Conservation (phyloP, 805 yeast genomes). For the Nakazawaea sp. region DNA sequence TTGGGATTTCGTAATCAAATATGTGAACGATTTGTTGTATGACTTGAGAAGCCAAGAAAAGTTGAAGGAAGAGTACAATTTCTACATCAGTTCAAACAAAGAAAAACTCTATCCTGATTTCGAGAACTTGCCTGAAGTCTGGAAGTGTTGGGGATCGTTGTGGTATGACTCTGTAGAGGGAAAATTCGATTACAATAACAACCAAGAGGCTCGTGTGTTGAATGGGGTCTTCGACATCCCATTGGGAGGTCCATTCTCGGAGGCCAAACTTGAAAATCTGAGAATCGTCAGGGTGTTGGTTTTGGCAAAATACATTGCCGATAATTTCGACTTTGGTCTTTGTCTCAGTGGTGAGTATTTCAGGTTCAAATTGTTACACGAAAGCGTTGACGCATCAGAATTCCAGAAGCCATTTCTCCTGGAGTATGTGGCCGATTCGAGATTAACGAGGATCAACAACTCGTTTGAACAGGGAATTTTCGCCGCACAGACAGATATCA, state of each 20-base stretch:
- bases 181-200: conserved; percentile 45
- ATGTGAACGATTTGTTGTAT: conserved; percentile 51
- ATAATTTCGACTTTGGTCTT: conserved; percentile 36
- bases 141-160: conserved; percentile 81
- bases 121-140: conserved; percentile 66
- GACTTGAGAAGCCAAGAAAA: conserved; percentile 22
- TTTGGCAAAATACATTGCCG: conserved; percentile 30
- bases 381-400: background rate
- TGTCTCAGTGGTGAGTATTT: conserved; percentile 39
- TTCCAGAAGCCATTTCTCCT: background rate
- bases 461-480: conserved; percentile 19
- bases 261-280: conserved; percentile 38
- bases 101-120: conserved; percentile 13
- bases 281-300: conserved; percentile 45
- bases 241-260: conserved; percentile 49
- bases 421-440: conserved; percentile 25
- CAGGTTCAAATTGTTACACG: conserved; percentile 24
- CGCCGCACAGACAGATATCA: background rate
- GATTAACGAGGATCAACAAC: conserved; percentile 31
- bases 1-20: conserved; percentile 58
- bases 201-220: conserved; percentile 49
- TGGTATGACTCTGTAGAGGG: conserved; percentile 62
- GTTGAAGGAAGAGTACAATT: conserved; percentile 12
- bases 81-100: conserved; percentile 1
- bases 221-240: conserved; percentile 60